Conservation (phyloP, 2,329 filamentous ascomycete genomes). For the Cladosporium sp. region DNA sequence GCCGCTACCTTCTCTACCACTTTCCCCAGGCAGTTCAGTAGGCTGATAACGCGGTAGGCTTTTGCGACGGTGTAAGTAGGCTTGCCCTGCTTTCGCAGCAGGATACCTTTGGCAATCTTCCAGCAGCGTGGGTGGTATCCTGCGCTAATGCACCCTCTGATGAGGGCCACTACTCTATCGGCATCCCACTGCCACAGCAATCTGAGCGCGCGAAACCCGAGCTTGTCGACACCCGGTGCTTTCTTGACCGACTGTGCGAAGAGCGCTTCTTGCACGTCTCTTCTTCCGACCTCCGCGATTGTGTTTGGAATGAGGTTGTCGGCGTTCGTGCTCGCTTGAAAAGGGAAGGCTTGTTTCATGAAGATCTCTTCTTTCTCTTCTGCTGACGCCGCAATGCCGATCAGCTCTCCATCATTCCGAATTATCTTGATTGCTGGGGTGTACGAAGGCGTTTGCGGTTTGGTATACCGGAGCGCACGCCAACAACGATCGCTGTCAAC, state of each 20-base stretch:
- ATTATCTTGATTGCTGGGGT: not conserved
- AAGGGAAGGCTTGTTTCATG: slow-evolving; percentile 2
- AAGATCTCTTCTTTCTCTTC: not conserved
- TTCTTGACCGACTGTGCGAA: slow-evolving; percentile 1
- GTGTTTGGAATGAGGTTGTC: slow-evolving; percentile 2
- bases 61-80: not conserved
- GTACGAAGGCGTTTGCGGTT: not conserved
- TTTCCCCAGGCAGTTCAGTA: not conserved
- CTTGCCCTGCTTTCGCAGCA: not conserved
- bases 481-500: not conserved
- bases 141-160: not conserved
- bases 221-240: slow-evolving; percentile 1
- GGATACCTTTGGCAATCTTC: not conserved
- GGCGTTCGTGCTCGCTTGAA: not conserved
- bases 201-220: not conserved
- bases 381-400: slow-evolving; percentile 2
- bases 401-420: not conserved
- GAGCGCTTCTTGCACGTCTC: not conserved
- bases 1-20: not conserved
- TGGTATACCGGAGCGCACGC: not conserved
- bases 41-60: not conserved
- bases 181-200: not conserved
- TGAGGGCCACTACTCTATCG: not conserved
- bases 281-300: slow-evolving; percentile 3
- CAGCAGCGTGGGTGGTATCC: not conserved